Evolutionary conservation across 176 grass and related monocot genomes (phyloP).

Genomic region (Metroxylon sagu): DNA sequence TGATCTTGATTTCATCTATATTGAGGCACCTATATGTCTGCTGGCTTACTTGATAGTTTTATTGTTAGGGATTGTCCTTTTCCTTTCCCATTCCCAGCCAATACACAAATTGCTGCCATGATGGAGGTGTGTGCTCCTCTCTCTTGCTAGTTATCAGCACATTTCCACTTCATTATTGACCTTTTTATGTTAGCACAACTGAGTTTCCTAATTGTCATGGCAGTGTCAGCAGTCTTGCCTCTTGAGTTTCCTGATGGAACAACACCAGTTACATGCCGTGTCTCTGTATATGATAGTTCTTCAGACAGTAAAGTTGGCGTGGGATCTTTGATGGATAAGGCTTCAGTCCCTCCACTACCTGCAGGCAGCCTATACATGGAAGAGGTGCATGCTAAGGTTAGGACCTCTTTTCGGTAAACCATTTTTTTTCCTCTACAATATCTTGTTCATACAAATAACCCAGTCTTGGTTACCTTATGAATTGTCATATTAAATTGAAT

Average conservation of each 20-base stretch:
- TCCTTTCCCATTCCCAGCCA: slow-evolving; percentile 87
- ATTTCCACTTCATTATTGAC: slow-evolving; percentile 5
- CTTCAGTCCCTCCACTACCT: slow-evolving; percentile 63
- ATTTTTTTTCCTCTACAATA: no score
- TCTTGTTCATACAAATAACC: no score
- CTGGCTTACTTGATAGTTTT: slow-evolving; percentile 8
- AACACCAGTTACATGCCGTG: slow-evolving; percentile 85
- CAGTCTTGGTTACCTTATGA: no score
- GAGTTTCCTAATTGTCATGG: slow-evolving; percentile 24
- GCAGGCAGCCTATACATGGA: slow-evolving; percentile 93
- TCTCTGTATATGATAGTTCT: slow-evolving; percentile 82
- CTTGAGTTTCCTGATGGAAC: slow-evolving; percentile 96
- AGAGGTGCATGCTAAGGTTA: slow-evolving; percentile 84
- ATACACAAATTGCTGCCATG: slow-evolving; percentile 65
- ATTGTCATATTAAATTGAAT: no score
- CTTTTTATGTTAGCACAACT: slow-evolving; percentile 3
- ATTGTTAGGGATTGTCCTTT: slow-evolving; percentile 74
- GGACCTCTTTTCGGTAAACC: no score
- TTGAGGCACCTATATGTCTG: not conserved
- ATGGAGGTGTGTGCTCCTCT: slow-evolving; percentile 46
- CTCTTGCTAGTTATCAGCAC: no score
- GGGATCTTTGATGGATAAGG: slow-evolving; percentile 80
- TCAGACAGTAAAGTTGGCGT: slow-evolving; percentile 86
- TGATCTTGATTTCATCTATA: not conserved
- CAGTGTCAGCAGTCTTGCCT: slow-evolving; percentile 75